Base-by-base conservation (phyloP, 805 yeast genomes). In the Brettanomyces anomalus region DNA sequence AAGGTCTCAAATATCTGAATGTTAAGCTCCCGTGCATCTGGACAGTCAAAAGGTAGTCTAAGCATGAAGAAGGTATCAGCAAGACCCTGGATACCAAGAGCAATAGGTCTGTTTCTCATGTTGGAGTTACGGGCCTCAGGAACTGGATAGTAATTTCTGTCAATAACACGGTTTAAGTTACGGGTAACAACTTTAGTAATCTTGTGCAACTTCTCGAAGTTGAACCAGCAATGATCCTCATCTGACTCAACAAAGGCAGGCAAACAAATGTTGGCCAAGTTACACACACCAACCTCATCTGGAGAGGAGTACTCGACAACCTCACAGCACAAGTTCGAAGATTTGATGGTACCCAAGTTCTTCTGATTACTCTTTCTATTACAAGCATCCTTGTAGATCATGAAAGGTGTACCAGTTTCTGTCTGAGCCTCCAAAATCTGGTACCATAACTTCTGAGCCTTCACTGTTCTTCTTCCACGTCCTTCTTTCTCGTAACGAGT, bases 371-470 rank as follows among this genome's bases (percentile, higher is more conserved):
- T 65, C 61, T 76, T 76, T 50, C 60, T 52, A 62, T 76, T 76
- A 61, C 81, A 76, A 13, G 81, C 76, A 61, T 76, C 81, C 60
- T 76, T 76, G 65, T 76, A 76, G 52, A 76, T 64, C 80, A 76
- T 74, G 64, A 75, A 76, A 37, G 81, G 81, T 40, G 79, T 74
- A 56, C 81, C 81, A 30, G 81, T 76, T 61, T 76, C 81, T 39
- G 81, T 76, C 60, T 76, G 81, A 19, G 80, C 76, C 56, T 75
- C 80, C 56, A 76, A 66, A 41, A 76, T 72, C 32, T 78, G 66
- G 50, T 74, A 73, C 81, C 81, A 76, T 49, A 76, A 66, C 58
- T 75, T 75, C 55, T 76, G 81, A 18, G 81, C 81, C 60, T 72
- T 73, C 49, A 76, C 62, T 21, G 73, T 68, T 44, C 60, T 54